Conservation (phyloP, 768 basidiomycete genomes). For the Psilocybe cubensis region DNA sequence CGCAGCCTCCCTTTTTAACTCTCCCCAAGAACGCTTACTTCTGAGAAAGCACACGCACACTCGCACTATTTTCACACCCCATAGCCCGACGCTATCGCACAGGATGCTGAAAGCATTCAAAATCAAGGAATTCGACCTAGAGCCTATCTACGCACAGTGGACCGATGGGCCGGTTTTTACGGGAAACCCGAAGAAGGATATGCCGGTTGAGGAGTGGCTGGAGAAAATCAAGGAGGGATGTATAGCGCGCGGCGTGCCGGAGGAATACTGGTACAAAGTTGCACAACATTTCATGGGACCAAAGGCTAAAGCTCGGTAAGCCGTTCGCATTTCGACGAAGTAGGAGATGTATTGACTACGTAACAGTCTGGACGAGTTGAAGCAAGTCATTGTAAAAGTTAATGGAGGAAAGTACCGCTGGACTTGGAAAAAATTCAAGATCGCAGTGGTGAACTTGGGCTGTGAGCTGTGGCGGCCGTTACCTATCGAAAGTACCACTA, state of each 20-base stretch:
- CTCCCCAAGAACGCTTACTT: neutral
- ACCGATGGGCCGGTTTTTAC: conserved; percentile 65
- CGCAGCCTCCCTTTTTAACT: neutral
- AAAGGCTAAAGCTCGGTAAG: conserved; percentile 62
- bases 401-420: conserved; percentile 79
- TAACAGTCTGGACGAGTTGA: conserved; percentile 63
- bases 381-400: conserved; percentile 72
- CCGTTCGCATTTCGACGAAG: neutral
- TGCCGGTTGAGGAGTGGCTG: conserved; percentile 74
- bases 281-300: conserved; percentile 77
- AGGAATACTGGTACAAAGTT: conserved; percentile 84
- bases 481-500: neutral
- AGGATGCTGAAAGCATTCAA: conserved; percentile 77
- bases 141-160: conserved; percentile 70
- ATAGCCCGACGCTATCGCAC: neutral
- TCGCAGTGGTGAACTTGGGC: conserved; percentile 81
- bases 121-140: conserved; percentile 76
- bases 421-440: conserved; percentile 83
- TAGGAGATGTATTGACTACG: neutral
- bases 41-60: neutral
- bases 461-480: conserved; percentile 50
- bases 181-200: conserved; percentile 72
- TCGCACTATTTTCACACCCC: neutral
- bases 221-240: conserved; percentile 75
- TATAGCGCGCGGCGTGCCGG: conserved; percentile 67